Percentiles rank a stretch among this genome's conserved stretches.
Evolutionary conservation across 164 flowering plant species (phyloP).

Genomic region (Tinospora cordifolia): DNA sequence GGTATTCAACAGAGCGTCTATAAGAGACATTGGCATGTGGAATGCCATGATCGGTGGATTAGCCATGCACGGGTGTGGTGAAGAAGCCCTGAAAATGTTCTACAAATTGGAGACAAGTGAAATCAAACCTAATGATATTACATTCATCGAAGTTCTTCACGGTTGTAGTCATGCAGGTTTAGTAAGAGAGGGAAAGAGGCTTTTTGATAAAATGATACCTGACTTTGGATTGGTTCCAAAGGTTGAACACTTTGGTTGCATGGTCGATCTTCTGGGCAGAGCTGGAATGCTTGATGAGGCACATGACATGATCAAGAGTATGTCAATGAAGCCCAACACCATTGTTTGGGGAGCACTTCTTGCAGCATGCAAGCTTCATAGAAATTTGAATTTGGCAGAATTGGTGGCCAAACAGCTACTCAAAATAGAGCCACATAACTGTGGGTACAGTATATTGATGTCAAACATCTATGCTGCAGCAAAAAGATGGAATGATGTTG

Average conservation of each 20-base stretch:
- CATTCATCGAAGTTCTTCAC: slow-evolving; percentile 38
- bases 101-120: slow-evolving; percentile 27
- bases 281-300: slow-evolving; percentile 51
- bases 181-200: slow-evolving; percentile 37
- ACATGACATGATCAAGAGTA: slow-evolving; percentile 29
- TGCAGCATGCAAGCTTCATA: slow-evolving; percentile 48
- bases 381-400: slow-evolving; percentile 34
- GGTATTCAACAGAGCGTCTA: slow-evolving; percentile 26
- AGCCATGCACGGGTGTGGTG: slow-evolving; percentile 51
- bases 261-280: slow-evolving; percentile 62
- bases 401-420: slow-evolving; percentile 34
- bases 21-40: slow-evolving; percentile 46
- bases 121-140: slow-evolving; percentile 43
- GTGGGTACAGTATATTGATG: slow-evolving; percentile 39
- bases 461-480: slow-evolving; percentile 50
- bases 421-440: slow-evolving; percentile 35
- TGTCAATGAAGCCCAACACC: slow-evolving; percentile 43
- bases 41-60: slow-evolving; percentile 52
- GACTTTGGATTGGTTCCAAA: slow-evolving; percentile 32
- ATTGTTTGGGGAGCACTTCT: slow-evolving; percentile 48
- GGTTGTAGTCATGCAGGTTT: slow-evolving; percentile 63
- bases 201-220: slow-evolving; percentile 33
- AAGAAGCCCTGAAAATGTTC: slow-evolving; percentile 42
- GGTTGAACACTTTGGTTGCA: slow-evolving; percentile 59
- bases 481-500: slow-evolving; percentile 47